Evolutionary conservation across 2,329 filamentous ascomycete species (phyloP), one percentile per base, ranked within the genome.

Genomic region (Pseudomassariella vexata): DNA sequence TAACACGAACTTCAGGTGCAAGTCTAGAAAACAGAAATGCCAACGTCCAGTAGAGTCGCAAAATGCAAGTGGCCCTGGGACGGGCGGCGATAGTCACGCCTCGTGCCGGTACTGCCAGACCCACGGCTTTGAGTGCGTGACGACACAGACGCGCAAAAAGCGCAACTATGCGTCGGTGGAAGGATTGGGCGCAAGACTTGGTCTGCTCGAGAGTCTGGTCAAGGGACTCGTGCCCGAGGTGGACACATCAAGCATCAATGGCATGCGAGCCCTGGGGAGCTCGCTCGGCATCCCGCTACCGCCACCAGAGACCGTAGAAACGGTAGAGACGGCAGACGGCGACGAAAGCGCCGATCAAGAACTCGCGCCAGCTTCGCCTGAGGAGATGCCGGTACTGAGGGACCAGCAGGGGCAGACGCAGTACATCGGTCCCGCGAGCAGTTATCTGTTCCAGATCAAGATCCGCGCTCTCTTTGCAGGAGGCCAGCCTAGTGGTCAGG

Each of bases 11-110:
- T 9, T 10, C n/a, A 39, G 62, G 37, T 66, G 62, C 55, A 65
- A 65, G 49, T 58, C 55, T 36, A 50, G 62, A 27, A 65, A 65
- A 45, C 62, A 65, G 37, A 66, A 66, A 45, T 66, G 63, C 47
- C 48, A 58, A 35, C 56, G 56, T 19, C 50, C 56, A 34, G 46
- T 54, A 29, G 28, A 30, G 23, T 9, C 30, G 10, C 32, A 11
- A 12, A 12, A 11, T 12, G 22, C 12, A 10, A 10, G 5, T 24
- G 11, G 21, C 8, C 21, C 25, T 17, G 11, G 30, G 16, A 23
- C 30, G 9, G 36, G 30, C 10, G 20, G 28, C n/a, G 19, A 28
- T 5, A 58, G 55, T 16, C 52, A 60, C 26, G 50, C 54, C 4
- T 42, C 56, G 16, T 66, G 62, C 38, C 54, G 55, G 23, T 64